Conservation (phyloP, 1,284 basidiomycete genomes). For the Trametes hirsuta region DNA sequence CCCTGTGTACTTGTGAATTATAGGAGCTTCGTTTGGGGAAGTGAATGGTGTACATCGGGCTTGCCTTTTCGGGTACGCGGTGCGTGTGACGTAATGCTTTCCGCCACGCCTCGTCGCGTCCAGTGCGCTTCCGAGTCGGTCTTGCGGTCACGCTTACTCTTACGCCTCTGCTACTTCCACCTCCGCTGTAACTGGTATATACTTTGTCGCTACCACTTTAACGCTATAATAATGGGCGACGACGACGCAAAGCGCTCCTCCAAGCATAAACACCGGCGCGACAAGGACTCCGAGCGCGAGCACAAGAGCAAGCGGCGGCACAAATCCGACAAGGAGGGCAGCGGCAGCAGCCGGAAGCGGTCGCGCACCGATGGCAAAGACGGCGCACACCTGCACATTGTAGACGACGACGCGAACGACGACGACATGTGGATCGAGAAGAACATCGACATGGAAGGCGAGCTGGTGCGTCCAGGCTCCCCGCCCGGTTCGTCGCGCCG, state of each 20-base stretch:
- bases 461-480: constrained; percentile 53
- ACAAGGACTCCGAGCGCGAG: constrained; percentile 43
- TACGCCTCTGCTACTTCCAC: background rate
- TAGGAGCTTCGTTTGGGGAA: background rate
- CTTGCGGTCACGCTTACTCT: background rate
- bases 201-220: background rate
- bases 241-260: constrained; percentile 30
- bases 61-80: background rate
- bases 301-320: constrained; percentile 54
- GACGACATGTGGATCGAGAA: constrained; percentile 87
- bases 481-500: background rate
- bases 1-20: background rate
- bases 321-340: constrained; percentile 46
- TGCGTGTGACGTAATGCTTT: constrained; percentile 13
- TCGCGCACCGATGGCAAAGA: constrained; percentile 24
- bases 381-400: constrained; percentile 42
- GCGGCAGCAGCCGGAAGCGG: constrained; percentile 33
- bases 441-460: constrained; percentile 79
- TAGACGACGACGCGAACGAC: constrained; percentile 71
- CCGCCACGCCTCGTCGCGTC: background rate
- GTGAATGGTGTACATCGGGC: background rate
- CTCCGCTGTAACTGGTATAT: background rate
- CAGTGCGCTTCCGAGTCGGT: background rate
- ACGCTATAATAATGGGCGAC: constrained; percentile 16
- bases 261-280: constrained; percentile 42